Evolutionary conservation across 2,329 filamentous ascomycete species (phyloP).

Genomic region (Didymella keratinophila): DNA sequence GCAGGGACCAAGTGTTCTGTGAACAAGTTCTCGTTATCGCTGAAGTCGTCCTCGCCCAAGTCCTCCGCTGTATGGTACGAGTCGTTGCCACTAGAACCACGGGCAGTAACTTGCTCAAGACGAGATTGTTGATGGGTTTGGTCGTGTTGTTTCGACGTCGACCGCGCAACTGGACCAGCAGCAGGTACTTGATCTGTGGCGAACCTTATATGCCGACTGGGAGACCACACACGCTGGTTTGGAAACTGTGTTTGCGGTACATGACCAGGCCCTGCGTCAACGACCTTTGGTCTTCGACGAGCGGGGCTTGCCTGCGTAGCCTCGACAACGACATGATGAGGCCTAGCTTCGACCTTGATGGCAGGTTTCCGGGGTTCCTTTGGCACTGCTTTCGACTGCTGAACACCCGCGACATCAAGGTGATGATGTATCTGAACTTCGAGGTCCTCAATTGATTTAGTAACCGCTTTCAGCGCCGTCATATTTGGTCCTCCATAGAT

Average conservation of each 20-base stretch:
- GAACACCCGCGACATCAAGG: conserved; percentile 38
- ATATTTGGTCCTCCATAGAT: conserved; percentile 38
- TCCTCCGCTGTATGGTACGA: conserved; percentile 32
- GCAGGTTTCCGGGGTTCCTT: conserved; percentile 6
- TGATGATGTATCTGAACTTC: conserved; percentile 41
- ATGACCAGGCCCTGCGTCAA: conserved; percentile 24
- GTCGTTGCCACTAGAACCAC: conserved; percentile 16
- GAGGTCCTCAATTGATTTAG: conserved; percentile 38
- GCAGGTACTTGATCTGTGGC: conserved; percentile 28
- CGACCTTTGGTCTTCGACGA: conserved; percentile 21
- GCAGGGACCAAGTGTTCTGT: conserved; percentile 33
- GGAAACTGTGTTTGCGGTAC: conserved; percentile 44
- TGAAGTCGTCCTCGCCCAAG: conserved; percentile 39
- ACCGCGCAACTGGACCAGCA: conserved; percentile 17
- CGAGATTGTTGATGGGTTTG: conserved; percentile 26
- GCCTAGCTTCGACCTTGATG: conserved; percentile 21
- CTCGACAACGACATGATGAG: conserved; percentile 36
- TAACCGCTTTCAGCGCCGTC: conserved; percentile 34
- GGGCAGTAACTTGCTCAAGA: conserved; percentile 6
- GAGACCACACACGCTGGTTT: conserved; percentile 39
- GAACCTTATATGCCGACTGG: conserved; percentile 38
- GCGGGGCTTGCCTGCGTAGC: conserved; percentile 43
- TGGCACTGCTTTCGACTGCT: conserved; percentile 17
- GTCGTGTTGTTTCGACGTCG: conserved; percentile 18
- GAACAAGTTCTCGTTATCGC: conserved; percentile 35